Evolutionary conservation across 331 rosid species (phyloP).

Genomic region (Prunus yedoensis): DNA sequence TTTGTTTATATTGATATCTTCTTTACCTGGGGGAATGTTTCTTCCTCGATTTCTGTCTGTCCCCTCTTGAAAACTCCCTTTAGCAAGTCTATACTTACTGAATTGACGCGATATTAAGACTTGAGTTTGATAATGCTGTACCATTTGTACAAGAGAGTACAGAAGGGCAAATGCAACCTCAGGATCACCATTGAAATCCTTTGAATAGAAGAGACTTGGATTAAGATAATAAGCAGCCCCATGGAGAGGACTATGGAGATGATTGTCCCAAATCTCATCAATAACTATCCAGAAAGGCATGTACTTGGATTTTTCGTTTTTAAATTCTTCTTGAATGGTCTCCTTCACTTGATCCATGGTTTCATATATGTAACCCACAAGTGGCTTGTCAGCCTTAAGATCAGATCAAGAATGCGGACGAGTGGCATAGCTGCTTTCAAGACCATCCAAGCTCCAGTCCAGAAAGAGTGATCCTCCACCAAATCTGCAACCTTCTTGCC

Average conservation of each 20-base stretch:
- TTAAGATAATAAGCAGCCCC: constrained; percentile 30
- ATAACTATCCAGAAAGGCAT: constrained; percentile 19
- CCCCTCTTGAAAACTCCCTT: constrained; percentile 16
- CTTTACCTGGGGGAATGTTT: constrained; percentile 20
- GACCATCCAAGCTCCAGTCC: constrained; percentile 22
- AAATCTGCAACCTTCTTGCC: constrained; percentile 20
- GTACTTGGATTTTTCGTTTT: constrained; percentile 17
- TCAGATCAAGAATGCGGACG: constrained; percentile 9
- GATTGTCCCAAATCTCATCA: constrained; percentile 26
- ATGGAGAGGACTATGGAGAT: constrained; percentile 34
- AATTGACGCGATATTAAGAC: constrained; percentile 24
- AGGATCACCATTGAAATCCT: constrained; percentile 18
- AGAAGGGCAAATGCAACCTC: constrained; percentile 28
- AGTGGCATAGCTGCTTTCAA: constrained; percentile 26
- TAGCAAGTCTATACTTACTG: constrained; percentile 13
- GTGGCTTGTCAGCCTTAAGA: constrained; percentile 24
- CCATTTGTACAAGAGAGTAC: constrained; percentile 24
- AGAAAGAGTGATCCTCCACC: constrained; percentile 23
- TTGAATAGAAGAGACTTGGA: constrained; percentile 27
- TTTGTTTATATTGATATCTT: not conserved
- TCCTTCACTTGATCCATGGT: constrained; percentile 38
- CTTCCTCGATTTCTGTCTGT: constrained; percentile 7
- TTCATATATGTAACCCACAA: constrained; percentile 34
- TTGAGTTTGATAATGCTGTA: constrained; percentile 1
- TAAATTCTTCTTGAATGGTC: constrained; percentile 24